phyloP scores from a whole-genome alignment of 768 basidiomycete genomes.

The Suillus bovinus region DNA sequence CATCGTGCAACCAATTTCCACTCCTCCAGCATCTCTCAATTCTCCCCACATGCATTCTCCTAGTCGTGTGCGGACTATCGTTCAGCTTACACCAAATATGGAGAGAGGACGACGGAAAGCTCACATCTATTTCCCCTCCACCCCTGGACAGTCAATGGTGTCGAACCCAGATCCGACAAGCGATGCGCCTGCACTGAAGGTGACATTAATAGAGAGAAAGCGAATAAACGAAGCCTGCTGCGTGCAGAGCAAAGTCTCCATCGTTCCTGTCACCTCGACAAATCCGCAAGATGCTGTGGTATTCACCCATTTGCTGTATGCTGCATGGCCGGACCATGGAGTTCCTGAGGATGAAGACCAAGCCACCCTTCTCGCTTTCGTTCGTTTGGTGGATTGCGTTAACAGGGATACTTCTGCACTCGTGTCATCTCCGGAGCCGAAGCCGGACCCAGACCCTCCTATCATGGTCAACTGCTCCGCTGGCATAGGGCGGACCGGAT shows the following conservation, averaged over 20 bases:
- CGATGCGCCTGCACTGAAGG: constrained; percentile 46
- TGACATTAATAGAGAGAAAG: constrained; percentile 53
- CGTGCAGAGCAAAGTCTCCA: constrained; percentile 58
- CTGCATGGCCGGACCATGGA: constrained; percentile 84
- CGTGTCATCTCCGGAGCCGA: constrained; percentile 23
- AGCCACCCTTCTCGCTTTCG: constrained; percentile 59
- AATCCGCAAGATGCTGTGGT: constrained; percentile 37
- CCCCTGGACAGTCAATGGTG: constrained; percentile 52
- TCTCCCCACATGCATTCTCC: constrained; percentile 15
- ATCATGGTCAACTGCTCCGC: constrained; percentile 85
- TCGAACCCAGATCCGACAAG: constrained; percentile 47
- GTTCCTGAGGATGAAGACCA: constrained; percentile 67
- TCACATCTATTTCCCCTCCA: constrained; percentile 70
- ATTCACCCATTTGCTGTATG: constrained; percentile 73
- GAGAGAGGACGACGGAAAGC: constrained; percentile 76
- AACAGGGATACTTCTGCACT: constrained; percentile 48
- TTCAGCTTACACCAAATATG: constrained; percentile 76
- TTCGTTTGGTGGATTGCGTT: constrained; percentile 59
- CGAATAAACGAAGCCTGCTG: constrained; percentile 58
- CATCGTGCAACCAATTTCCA: constrained; percentile 49
- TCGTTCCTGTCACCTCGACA: constrained; percentile 39
- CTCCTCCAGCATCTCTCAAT: constrained; percentile 33
- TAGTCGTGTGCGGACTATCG: constrained; percentile 67
- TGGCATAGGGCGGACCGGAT: constrained; percentile 84
- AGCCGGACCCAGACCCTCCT: constrained; percentile 64